Evolutionary conservation across 2,329 filamentous ascomycete genomes (phyloP).

Genomic region (Pseudogymnoascus sp.): DNA sequence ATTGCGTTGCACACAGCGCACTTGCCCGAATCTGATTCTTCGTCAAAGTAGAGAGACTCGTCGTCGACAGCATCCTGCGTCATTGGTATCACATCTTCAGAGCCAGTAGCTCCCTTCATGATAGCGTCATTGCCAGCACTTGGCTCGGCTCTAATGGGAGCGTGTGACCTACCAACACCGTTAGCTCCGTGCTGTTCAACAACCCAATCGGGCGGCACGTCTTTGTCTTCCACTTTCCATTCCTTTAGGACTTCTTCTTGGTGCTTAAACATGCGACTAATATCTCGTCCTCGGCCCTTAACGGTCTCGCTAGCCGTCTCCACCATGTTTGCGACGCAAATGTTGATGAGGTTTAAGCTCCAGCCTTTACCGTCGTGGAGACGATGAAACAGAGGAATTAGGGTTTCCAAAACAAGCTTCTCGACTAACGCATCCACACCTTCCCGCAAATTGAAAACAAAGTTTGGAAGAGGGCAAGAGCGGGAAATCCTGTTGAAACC

Average conservation of each 20-base stretch:
- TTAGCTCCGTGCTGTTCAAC: background rate
- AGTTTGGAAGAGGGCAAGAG: conserved; percentile 64
- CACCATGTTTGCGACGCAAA: conserved; percentile 81
- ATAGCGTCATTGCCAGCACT: conserved; percentile 25
- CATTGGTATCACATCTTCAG: conserved; percentile 22
- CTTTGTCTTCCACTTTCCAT: conserved; percentile 50
- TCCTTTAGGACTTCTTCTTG: conserved; percentile 64
- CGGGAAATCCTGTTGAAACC: conserved; percentile 66
- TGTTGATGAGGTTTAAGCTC: conserved; percentile 77
- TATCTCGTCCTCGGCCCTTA: conserved; percentile 61
- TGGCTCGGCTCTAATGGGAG: conserved; percentile 18
- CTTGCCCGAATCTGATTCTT: conserved; percentile 21
- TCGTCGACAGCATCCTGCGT: conserved; percentile 19
- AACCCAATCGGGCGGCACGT: conserved; percentile 26
- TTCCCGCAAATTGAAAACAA: conserved; percentile 59
- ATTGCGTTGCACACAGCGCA: conserved; percentile 37
- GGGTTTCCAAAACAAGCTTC: conserved; percentile 58
- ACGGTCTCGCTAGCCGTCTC: conserved; percentile 38
- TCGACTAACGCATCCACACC: conserved; percentile 54
- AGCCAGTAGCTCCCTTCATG: conserved; percentile 16
- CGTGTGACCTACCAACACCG: background rate
- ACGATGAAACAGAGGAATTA: conserved; percentile 66
- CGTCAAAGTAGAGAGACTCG: conserved; percentile 18
- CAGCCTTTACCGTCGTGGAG: conserved; percentile 60
- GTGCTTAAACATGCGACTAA: conserved; percentile 70